Conservation (phyloP, 2,329 filamentous ascomycete genomes). For the Paecilomyces fulvus region DNA sequence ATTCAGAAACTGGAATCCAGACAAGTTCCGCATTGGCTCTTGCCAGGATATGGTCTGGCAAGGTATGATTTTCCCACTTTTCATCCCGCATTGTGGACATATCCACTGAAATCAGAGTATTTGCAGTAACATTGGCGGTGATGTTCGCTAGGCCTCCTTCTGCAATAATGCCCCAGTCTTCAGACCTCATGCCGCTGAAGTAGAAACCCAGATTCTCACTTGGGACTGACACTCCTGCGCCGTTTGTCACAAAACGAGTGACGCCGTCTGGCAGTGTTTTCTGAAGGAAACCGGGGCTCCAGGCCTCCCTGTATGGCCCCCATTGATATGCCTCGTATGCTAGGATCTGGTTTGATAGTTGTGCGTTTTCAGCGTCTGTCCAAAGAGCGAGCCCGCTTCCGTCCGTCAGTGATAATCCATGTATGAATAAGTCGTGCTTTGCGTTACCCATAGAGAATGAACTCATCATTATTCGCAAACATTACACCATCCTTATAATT, state of each 20-base stretch:
- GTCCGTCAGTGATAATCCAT: background rate
- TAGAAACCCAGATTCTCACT: constrained; percentile 67
- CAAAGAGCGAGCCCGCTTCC: constrained; percentile 38
- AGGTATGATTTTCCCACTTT: constrained; percentile 49
- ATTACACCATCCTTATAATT: constrained; percentile 56
- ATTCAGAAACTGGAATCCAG: constrained; percentile 44
- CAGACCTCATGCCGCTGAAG: constrained; percentile 55
- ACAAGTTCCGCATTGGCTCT: constrained; percentile 58
- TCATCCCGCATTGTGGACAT: constrained; percentile 44
- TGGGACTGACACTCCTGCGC: constrained; percentile 55
- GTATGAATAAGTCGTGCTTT: background rate
- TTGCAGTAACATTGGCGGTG: constrained; percentile 45
- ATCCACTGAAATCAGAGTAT: constrained; percentile 54
- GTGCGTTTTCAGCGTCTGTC: constrained; percentile 29
- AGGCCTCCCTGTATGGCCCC: constrained; percentile 37
- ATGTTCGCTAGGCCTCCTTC: constrained; percentile 22
- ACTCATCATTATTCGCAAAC: constrained; percentile 56
- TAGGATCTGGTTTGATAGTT: constrained; percentile 38
- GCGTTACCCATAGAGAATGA: constrained; percentile 53
- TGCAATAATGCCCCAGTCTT: constrained; percentile 44
- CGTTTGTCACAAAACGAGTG: constrained; percentile 56
- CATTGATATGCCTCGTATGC: constrained; percentile 49
- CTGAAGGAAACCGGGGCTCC: constrained; percentile 37
- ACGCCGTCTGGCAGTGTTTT: constrained; percentile 37
- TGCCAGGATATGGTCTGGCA: constrained; percentile 43